A percentile compares a stretch with the other conserved stretches of the same genome.
Evolutionary conservation across 2,329 filamentous ascomycete genomes (phyloP).

Genomic region (Talaromyces sp.): DNA sequence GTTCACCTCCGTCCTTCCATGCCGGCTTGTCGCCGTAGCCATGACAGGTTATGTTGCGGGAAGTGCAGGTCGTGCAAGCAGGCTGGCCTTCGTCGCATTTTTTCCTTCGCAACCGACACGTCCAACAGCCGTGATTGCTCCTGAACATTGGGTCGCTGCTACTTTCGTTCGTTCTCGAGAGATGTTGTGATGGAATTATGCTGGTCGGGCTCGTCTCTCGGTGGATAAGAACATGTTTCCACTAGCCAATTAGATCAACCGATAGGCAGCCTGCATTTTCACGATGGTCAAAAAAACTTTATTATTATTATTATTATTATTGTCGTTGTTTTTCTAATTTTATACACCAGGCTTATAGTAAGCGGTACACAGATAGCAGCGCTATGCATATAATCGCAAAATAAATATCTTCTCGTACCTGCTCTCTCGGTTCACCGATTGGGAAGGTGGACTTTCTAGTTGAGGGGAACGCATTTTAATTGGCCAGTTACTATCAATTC

Average conservation of each 20-base stretch:
- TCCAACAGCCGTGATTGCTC: slow-evolving; percentile 51
- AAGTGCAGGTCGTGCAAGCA: slow-evolving; percentile 55
- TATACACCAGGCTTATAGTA: not conserved
- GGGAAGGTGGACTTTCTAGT: not conserved
- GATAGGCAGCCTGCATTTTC: not conserved
- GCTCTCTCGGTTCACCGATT: not conserved
- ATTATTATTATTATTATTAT: too few species aligned
- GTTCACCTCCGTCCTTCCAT: slow-evolving; percentile 5
- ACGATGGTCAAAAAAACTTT: not conserved
- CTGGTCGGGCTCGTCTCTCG: not conserved
- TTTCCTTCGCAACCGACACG: slow-evolving; percentile 61
- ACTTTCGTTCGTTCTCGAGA: not conserved
- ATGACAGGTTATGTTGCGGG: slow-evolving; percentile 6
- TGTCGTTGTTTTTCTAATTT: too few species aligned
- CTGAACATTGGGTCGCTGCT: not conserved
- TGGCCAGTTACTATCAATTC: too few species aligned
- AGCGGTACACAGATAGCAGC: not conserved
- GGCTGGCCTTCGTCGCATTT: slow-evolving; percentile 65
- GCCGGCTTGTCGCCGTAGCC: slow-evolving; percentile 5
- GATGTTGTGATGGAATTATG: not conserved
- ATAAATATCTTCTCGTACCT: not conserved
- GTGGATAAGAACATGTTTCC: not conserved
- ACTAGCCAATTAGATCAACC: not conserved
- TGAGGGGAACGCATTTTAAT: too few species aligned
- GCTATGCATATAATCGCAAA: not conserved